Conservation (phyloP, 164 flowering plant species). For the Vitis rotundifolia region DNA sequence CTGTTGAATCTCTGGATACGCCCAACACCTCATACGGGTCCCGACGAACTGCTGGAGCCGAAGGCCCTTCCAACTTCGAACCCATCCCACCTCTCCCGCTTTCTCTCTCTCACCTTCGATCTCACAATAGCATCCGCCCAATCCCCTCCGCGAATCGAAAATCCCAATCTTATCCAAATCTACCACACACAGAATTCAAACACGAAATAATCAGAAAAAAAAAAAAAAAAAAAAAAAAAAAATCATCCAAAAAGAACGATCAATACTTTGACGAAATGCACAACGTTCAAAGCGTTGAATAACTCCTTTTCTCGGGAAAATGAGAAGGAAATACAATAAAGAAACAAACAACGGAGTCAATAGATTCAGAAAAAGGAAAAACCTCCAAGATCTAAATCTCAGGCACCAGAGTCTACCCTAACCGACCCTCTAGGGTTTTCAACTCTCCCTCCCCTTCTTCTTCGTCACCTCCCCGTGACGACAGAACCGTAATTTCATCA, state of each 20-base stretch:
- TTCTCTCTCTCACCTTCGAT: constrained; percentile 7
- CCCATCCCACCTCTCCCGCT: constrained; percentile 28
- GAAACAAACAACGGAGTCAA: too few relatives aligned
- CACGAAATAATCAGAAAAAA: too few relatives aligned
- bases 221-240: too few relatives aligned
- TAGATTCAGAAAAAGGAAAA: too few relatives aligned
- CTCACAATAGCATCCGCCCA: neutral
- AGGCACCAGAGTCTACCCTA: too few relatives aligned
- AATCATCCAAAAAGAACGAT: too few relatives aligned
- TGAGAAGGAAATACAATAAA: neutral
- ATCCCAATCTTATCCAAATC: neutral
- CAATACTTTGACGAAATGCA: neutral
- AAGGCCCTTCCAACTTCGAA: constrained; percentile 67
- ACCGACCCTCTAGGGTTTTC: too few relatives aligned
- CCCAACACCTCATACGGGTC: constrained; percentile 93
- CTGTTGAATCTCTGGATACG: constrained; percentile 75
- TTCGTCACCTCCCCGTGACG: too few relatives aligned
- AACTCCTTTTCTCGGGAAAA: constrained; percentile 10
- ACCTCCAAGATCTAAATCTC: too few relatives aligned
- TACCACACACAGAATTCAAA: too few relatives aligned
- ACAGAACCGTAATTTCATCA: too few relatives aligned
- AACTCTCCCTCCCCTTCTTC: too few relatives aligned
- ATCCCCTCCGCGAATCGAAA: neutral
- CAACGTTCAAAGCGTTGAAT: constrained; percentile 23
- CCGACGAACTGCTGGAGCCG: constrained; percentile 60